These are phyloP conservation scores for Colletotrichum incanum DNA, from an alignment of 2,329 filamentous ascomycete genomes.

Conservation along the genomic window DNA sequence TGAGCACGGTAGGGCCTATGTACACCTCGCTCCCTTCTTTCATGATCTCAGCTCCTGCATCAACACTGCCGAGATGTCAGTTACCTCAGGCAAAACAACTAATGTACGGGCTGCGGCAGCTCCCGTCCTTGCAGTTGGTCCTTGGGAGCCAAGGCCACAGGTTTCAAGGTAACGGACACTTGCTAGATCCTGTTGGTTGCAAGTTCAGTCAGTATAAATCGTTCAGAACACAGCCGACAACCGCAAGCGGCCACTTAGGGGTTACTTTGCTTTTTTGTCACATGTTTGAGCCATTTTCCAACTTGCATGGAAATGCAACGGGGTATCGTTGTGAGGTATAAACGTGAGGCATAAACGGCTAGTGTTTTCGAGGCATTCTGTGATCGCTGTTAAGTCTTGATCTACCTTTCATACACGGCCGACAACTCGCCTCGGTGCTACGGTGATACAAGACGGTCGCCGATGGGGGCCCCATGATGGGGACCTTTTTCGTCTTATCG, in stretches of 20 bases:
- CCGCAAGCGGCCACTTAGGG: not conserved
- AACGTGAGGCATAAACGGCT: not conserved
- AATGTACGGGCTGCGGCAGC: slow-evolving; percentile 4
- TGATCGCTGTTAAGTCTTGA: not conserved
- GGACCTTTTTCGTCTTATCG: slow-evolving; percentile 32
- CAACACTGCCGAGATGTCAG: not conserved
- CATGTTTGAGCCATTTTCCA: not conserved
- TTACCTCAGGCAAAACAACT: not conserved
- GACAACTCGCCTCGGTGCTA: slow-evolving; percentile 38
- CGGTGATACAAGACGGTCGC: slow-evolving; percentile 40
- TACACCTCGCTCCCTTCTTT: not conserved
- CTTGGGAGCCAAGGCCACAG: not conserved
- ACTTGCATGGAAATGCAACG: not conserved
- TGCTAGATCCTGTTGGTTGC: not conserved
- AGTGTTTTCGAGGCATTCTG: not conserved
- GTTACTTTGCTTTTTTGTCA: not conserved
- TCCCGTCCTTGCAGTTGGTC: slow-evolving; percentile 19
- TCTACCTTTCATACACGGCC: slow-evolving; percentile 13
- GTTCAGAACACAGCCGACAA: not conserved
- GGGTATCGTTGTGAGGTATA: not conserved
- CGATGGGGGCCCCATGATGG: slow-evolving; percentile 31
- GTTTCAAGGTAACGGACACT: not conserved
- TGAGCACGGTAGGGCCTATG: not conserved
- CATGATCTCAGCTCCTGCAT: not conserved
- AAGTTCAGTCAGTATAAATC: not conserved